Base-by-base conservation (phyloP, 1,284 basidiomycete genomes). In the Pseudozyma pruni region DNA sequence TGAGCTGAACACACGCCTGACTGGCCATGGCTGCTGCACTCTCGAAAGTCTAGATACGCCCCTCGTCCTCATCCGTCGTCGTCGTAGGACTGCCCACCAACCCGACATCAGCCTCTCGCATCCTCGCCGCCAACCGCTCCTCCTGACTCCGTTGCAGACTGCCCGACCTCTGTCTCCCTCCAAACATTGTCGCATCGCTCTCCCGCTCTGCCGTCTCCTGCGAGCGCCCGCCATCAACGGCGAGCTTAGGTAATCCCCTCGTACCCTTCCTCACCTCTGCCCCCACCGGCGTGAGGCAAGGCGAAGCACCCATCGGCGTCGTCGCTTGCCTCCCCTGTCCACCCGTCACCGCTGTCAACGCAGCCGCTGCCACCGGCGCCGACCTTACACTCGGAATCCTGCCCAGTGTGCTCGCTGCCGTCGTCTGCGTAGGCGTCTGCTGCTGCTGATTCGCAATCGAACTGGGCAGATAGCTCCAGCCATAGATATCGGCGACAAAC, bases 401-500 rank as follows among this genome's bases (percentile, higher is more conserved):
- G 20, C 41, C 54, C 17, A 72, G 32, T 19, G 32, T 43, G 11
- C 42, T 38, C 7, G 47, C 42, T 16, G 48, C 20, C n/a, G 59
- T 59, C 19, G 55, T 46, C 43, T 62, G 61, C 17, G 68, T 72
- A 2, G 68, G 68, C 3, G 68, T 72, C 44, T 68, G 44, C 42
- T 56, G 43, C 48, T 68, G 64, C 31, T 71, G 67, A 8, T 43
- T 49, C 5, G 62, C 68, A 13, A 72, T 53, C 25, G 68, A 62
- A 9, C 37, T 54, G 16, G 68, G 68, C 4, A 72, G 58, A 27
- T 72, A 64, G 45, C 51, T 54, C 93, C 93, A 95, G 48, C 88
- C 89, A 89, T 92, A 94, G 25, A 98, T 89, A 78, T 91, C 87
- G 47, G 90, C 88, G 44, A 98, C 90, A 92, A 94, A 98, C 23